These are phyloP conservation scores for Macrolepiota dolichaula DNA, from an alignment of 768 basidiomycete species.

Conservation along the genomic window DNA sequence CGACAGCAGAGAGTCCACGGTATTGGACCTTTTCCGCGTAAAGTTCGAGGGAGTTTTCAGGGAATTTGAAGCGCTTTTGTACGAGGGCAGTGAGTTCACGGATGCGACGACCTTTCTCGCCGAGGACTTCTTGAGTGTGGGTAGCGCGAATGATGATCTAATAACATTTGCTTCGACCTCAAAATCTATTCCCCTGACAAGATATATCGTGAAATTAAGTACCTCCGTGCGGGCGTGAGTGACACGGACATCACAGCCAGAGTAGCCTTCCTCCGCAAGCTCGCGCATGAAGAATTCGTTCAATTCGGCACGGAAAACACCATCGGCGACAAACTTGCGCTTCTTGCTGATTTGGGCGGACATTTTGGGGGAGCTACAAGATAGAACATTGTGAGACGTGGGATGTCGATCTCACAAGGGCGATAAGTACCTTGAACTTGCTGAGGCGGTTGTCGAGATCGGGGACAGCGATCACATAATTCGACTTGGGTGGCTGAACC, in stretches of 20 bases:
- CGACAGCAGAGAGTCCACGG: slow-evolving; percentile 97
- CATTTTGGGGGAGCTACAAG: slow-evolving; percentile 46
- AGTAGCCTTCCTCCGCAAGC: slow-evolving; percentile 99
- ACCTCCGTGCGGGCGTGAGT: slow-evolving; percentile 99
- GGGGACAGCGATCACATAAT: slow-evolving; percentile 21
- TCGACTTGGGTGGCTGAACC: slow-evolving; percentile 25
- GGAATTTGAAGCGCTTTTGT: slow-evolving; percentile 99
- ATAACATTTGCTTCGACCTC: background rate
- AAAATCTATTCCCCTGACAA: background rate
- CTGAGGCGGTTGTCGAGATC: slow-evolving; percentile 23
- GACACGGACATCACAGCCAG: slow-evolving; percentile 99
- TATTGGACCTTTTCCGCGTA: slow-evolving; percentile 99
- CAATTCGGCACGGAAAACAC: slow-evolving; percentile 98
- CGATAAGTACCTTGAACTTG: slow-evolving; percentile 26
- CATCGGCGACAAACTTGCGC: slow-evolving; percentile 97
- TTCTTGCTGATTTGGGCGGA: slow-evolving; percentile 92
- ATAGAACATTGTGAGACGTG: background rate
- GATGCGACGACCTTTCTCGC: slow-evolving; percentile 99
- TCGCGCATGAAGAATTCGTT: slow-evolving; percentile 99
- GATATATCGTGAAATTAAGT: slow-evolving; percentile 10
- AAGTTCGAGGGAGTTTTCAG: slow-evolving; percentile 96
- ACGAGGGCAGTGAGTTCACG: slow-evolving; percentile 98
- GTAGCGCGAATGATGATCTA: slow-evolving; percentile 99
- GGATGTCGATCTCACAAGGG: background rate
- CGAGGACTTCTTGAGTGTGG: slow-evolving; percentile 98